A percentile compares a stretch with the other conserved stretches of the same genome.
Evolutionary conservation across 169 alveolate species (phyloP).

Genomic region (Cryptosporidium sp.): DNA sequence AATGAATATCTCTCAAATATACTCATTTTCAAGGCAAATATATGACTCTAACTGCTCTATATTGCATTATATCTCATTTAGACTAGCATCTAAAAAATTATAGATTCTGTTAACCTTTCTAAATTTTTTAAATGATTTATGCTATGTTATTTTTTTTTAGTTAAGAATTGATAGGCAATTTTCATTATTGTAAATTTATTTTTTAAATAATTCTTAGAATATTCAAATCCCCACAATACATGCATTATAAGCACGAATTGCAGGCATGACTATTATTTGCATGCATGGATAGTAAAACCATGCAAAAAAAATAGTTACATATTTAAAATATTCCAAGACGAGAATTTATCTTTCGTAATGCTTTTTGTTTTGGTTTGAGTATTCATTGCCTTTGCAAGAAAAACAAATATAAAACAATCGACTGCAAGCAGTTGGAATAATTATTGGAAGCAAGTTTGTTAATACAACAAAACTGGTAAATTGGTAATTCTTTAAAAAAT

Average conservation of each 20-base stretch:
- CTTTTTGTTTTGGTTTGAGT: not conserved
- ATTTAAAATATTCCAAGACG: not conserved
- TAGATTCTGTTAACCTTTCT: not conserved
- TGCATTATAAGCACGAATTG: not conserved
- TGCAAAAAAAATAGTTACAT: not conserved
- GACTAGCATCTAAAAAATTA: not conserved
- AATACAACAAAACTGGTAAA: not conserved
- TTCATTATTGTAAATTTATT: not conserved
- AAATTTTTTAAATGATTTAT: not conserved
- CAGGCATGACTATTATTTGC: slow-evolving; percentile 16
- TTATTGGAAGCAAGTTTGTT: not conserved
- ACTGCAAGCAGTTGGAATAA: not conserved
- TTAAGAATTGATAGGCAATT: not conserved
- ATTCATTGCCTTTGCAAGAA: not conserved
- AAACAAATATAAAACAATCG: not conserved
- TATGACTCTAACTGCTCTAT: slow-evolving; percentile 62
- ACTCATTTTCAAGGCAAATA: slow-evolving; percentile 48
- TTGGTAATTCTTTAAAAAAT: not conserved
- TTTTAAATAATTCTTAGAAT: not conserved
- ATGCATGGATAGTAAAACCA: not conserved
- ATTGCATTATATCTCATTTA: slow-evolving; percentile 26
- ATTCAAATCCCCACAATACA: not conserved
- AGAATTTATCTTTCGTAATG: not conserved
- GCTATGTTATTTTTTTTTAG: not conserved
- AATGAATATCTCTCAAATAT: slow-evolving; percentile 59